These are phyloP conservation scores for Daldinia caldariorum DNA, from an alignment of 495 filamentous ascomycete genomes.

Conservation along the genomic window DNA sequence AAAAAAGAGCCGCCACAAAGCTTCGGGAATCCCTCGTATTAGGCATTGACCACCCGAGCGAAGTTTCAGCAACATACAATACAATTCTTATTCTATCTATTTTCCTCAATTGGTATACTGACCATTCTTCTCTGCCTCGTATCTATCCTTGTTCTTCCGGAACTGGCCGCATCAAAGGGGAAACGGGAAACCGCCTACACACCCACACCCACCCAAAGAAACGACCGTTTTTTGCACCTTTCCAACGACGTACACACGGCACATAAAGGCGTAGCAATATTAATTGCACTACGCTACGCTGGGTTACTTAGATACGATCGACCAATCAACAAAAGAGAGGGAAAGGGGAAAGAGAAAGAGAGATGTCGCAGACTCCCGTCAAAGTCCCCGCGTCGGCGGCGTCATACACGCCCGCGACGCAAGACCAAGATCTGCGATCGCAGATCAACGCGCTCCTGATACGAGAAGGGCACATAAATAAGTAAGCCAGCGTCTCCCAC, in stretches of 20 bases:
- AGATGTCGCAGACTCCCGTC: constrained; percentile 56
- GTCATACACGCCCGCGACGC: constrained; percentile 60
- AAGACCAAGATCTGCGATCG: constrained; percentile 62
- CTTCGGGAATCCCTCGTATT: not conserved
- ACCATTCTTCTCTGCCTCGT: too few relatives aligned
- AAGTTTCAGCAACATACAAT: not conserved
- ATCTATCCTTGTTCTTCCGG: too few relatives aligned
- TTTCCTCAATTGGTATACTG: too few relatives aligned
- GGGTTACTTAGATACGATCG: too few relatives aligned
- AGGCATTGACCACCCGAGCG: not conserved
- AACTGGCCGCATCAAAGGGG: not conserved
- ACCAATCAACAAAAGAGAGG: too few relatives aligned
- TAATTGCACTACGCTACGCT: too few relatives aligned
- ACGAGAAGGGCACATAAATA: constrained; percentile 59
- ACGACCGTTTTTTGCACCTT: not conserved
- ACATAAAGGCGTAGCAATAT: not conserved
- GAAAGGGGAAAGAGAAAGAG: too few relatives aligned
- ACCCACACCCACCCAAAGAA: not conserved
- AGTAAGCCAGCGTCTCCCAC: constrained; percentile 47
- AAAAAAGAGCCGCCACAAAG: constrained; percentile 1
- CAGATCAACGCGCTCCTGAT: constrained; percentile 62
- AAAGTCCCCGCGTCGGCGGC: constrained; percentile 62
- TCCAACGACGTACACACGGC: not conserved
- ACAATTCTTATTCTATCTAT: too few relatives aligned
- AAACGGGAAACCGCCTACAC: not conserved